These are phyloP conservation scores for Pestalotiopsis sp. DNA, from an alignment of 2,329 filamentous ascomycete species.

Conservation along the genomic window DNA sequence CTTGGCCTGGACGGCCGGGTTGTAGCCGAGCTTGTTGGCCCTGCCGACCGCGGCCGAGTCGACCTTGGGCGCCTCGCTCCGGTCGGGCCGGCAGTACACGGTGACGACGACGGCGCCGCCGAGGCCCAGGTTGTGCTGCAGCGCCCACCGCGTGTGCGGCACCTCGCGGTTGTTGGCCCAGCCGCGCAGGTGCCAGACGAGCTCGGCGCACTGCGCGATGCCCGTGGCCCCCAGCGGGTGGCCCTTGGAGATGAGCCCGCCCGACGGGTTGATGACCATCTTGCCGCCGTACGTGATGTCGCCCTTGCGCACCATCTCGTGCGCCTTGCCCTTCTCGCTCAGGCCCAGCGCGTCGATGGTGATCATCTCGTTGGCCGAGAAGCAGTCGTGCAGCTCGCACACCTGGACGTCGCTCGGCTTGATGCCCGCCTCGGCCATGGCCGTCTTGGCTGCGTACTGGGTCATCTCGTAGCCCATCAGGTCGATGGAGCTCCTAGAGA, in stretches of 20 bases:
- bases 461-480: slow-evolving; percentile 90
- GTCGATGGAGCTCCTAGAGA: slow-evolving; percentile 81
- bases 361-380: slow-evolving; percentile 93
- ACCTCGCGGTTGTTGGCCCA: slow-evolving; percentile 91
- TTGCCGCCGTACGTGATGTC: slow-evolving; percentile 90
- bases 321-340: slow-evolving; percentile 77
- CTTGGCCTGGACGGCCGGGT: slow-evolving; percentile 86
- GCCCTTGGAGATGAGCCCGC: slow-evolving; percentile 93
- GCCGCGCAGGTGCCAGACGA: slow-evolving; percentile 92
- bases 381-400: slow-evolving; percentile 95
- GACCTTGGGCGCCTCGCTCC: slow-evolving; percentile 62
- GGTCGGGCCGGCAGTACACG: slow-evolving; percentile 85
- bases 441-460: slow-evolving; percentile 66
- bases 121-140: slow-evolving; percentile 93
- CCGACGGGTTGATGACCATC: slow-evolving; percentile 89
- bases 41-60: slow-evolving; percentile 66
- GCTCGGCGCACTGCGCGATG: slow-evolving; percentile 92
- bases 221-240: slow-evolving; percentile 93
- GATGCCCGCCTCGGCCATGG: slow-evolving; percentile 74
- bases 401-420: slow-evolving; percentile 74
- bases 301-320: slow-evolving; percentile 83
- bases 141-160: slow-evolving; percentile 67
- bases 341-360: slow-evolving; percentile 86
- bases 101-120: slow-evolving; percentile 90
- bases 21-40: slow-evolving; percentile 78